Base-by-base conservation (phyloP, 129 eudicot species). In the Pulicaria dysenterica region DNA sequence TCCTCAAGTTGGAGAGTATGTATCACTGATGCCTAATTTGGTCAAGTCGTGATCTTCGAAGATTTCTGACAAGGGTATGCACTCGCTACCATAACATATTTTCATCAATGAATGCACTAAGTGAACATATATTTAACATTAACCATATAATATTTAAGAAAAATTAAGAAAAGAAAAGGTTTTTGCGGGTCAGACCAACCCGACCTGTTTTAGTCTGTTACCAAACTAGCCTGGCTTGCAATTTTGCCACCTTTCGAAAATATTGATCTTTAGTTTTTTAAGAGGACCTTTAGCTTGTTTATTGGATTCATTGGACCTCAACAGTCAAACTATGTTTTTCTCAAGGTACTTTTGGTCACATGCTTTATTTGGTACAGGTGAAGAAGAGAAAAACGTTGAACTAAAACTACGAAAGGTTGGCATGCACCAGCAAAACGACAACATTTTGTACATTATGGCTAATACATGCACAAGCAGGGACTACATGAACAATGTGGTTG, bases 381-480 rank as follows among this genome's bases (percentile, higher is more conserved):
- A 78, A 49, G 96, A 89, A 80, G 86, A 84, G 64, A 89, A 80
- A 75, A 80, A 80, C 44, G 69, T 89, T 4, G 96, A 89, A 67
- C 16, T 86, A 48, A 80, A 84, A 77, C 73, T 89, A 45, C 64
- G 6, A 49, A 86, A 79, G 36, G 77, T 72, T 70, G 80, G 75
- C 69, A 42, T 9, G 43, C 67, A 77, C 59, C 72, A 60, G 38
- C 77, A 72, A 71, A 67, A 79, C 42, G 72, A 81, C 57, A 67
- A 77, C 12, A 75, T 73, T 40, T 17, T 86, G 69, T 80, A 84
- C 58, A 51, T 89, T 41, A 42, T 82, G 51, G 88, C 68, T 11
- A 89, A 86, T 43, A 76, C 88, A 6, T 89, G 92, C 79, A 80
- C 85, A 58, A 84, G 92, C 63, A 73, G 84, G 78, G 92, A 89